A percentile compares a stretch with the other conserved stretches of the same genome.
Evolutionary conservation across 164 flowering plant species (phyloP).

Genomic region (Warburgia ugandensis): DNA sequence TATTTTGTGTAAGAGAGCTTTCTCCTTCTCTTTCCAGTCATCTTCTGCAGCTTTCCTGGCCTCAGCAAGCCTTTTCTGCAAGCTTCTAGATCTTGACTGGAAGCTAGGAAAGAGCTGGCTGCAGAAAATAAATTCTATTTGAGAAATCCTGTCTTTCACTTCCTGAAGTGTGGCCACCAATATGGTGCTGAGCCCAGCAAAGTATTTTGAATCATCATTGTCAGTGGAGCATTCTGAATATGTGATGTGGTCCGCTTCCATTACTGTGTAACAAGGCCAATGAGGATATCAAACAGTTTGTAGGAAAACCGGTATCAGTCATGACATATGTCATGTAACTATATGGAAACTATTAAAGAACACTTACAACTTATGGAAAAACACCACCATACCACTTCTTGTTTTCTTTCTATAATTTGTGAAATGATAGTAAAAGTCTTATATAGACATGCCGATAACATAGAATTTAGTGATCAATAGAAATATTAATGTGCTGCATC

Average conservation of each 20-base stretch:
- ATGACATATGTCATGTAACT: too few relatives aligned
- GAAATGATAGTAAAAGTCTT: too few relatives aligned
- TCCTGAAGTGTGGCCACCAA: constrained; percentile 90
- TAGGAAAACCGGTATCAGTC: too few relatives aligned
- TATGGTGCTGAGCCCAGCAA: constrained; percentile 59
- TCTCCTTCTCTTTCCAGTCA: constrained; percentile 50
- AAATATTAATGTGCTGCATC: too few relatives aligned
- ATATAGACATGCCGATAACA: too few relatives aligned
- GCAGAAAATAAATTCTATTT: constrained; percentile 78
- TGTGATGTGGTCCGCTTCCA: neutral
- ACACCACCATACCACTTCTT: too few relatives aligned
- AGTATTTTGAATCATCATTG: constrained; percentile 32
- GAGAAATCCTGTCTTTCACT: constrained; percentile 75
- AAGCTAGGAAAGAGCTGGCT: constrained; percentile 61
- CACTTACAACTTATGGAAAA: too few relatives aligned
- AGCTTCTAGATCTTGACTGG: constrained; percentile 38
- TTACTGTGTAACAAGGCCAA: too few relatives aligned
- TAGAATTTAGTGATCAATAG: too few relatives aligned
- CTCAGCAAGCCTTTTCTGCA: constrained; percentile 35
- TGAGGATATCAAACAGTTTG: too few relatives aligned
- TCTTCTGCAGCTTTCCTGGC: constrained; percentile 50
- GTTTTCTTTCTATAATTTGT: too few relatives aligned
- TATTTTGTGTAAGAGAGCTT: constrained; percentile 29
- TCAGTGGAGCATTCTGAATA: constrained; percentile 16
- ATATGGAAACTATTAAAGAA: too few relatives aligned